Base-by-base conservation (phyloP, 176 grass and related monocot genomes). In the Eleusine coracana region DNA sequence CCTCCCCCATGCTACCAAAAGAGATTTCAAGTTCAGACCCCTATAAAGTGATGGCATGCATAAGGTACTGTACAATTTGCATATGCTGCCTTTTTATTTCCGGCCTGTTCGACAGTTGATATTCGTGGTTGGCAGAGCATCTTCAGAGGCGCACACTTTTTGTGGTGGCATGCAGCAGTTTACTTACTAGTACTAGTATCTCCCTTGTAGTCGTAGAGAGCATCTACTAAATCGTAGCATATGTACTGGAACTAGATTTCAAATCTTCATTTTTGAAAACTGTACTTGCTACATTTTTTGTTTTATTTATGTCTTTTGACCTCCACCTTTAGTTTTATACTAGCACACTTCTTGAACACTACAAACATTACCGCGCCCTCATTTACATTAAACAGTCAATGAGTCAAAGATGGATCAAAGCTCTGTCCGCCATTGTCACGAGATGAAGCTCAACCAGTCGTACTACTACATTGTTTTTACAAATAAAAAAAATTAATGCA, bases 91-190 rank as follows among this genome's bases (percentile, higher is more conserved):
- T 59, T n/a, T 59, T n/a, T 55, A 17, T 56, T 39, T 23, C 34
- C 10, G 10, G 50, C 18, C 25, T 63, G 60, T 63, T 75, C 31
- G 39, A 59, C 51, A 40, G 52, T 23, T 5, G 5, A 75, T 59
- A 75, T 40, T 75, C 73, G 73, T 58, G 34, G 18, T 3, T 59
- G 73, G 52, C 73, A 59, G 73, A 25, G 52, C 73, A 59, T 75
- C 73, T 75, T 59, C 51, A 75, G 51, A 75, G 52, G 21, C 34
- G 36, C 51, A 7, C 72, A 39, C 50, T 75, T 75, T 54, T 39
- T 55, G 49, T 11, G 71, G 28, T 52, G 29, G 71, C 49, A 12
- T 52, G 40, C n/a, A 3, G 28, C 71, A 21, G 15, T 74, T 20
- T 21, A 51, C 14, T 15, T 34, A 34, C 31, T 34, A 34, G 31